Evolutionary conservation across 495 filamentous ascomycete species (phyloP).

Genomic region (Penicillium paradoxum): DNA sequence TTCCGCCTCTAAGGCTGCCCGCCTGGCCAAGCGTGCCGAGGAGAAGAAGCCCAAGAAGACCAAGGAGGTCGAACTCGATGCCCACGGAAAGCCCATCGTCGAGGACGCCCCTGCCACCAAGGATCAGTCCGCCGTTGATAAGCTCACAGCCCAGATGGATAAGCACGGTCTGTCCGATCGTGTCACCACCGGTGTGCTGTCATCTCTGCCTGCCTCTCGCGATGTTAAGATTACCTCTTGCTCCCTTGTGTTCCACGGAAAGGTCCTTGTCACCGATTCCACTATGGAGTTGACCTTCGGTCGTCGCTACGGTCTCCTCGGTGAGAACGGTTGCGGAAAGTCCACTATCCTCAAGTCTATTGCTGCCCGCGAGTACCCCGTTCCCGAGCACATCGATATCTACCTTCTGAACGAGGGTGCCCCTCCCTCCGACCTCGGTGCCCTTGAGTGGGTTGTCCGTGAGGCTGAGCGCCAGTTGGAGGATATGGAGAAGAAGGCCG

Average conservation of each 20-base stretch:
- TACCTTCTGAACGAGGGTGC: conserved; percentile 98
- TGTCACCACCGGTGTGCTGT: conserved; percentile 94
- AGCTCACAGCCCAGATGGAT: conserved; percentile 83
- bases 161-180: conserved; percentile 94
- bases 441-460: conserved; percentile 92
- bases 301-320: conserved; percentile 88
- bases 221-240: conserved; percentile 96
- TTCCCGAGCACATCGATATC: conserved; percentile 96
- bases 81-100: conserved; percentile 49
- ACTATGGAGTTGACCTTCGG: conserved; percentile 90
- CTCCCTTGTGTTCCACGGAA: conserved; percentile 94
- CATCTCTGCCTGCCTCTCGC: conserved; percentile 74
- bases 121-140: conserved; percentile 70
- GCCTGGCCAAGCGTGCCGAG: conserved; percentile 88
- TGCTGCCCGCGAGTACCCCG: conserved; percentile 85
- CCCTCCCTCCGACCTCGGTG: conserved; percentile 81
- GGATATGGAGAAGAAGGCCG: conserved; percentile 77
- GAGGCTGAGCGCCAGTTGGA: conserved; percentile 94
- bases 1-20: conserved; percentile 96
- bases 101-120: conserved; percentile 66
- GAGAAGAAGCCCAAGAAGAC: conserved; percentile 70
- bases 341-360: conserved; percentile 95
- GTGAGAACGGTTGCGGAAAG: conserved; percentile 99
- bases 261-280: conserved; percentile 88
- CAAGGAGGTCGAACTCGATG: conserved; percentile 55